Base-by-base conservation (phyloP, 176 grass and related monocot species). In the Ampelocalamus luodianensis region DNA sequence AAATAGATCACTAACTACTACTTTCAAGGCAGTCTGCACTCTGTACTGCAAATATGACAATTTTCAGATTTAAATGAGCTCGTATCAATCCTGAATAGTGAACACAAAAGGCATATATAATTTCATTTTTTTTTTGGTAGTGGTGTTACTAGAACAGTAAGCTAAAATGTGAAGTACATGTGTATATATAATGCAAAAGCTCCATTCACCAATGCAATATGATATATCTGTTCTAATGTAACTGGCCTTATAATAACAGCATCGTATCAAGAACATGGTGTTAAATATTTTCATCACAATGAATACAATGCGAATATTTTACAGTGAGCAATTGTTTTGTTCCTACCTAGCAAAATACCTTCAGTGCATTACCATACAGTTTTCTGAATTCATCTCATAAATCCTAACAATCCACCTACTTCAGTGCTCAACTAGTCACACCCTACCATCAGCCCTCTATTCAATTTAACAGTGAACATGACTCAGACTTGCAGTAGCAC, bases 391-490 rank as follows among this genome's bases (percentile, higher is more conserved):
- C 6, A 16, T 34, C 10, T 40, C 79, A 1, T 29, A 62, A 58
- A 68, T 8, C 3, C 8, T 10, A 56, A 10, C 42, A 39, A 20
- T 24, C 20, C 43, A 46, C 49, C 44, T 50, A 54, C 40, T 72
- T 8, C 1, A 44, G 53, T 63, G 26, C 32, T 16, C 10, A 63
- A 70, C 45, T 53, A 8, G 15, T 10, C 29, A 27, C 1, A 10
- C 14, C 5, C 12, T 12, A 55, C 72, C 20, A 5, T 26, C n/a
- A 48, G 71, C 7, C 13, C 5, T 8, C 4, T 6, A 10, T 45
- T 71, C 20, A 71, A 71, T 71, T 65, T 65, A 49, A 65, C 59
- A 71, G 26, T 59, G 29, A 45, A 73, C 4, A 34, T 37, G 34
- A 69, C 14, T 27, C 20, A 80, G 54, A 5, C 51, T 51, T 10